Evolutionary conservation across 2,329 filamentous ascomycete species (phyloP), one percentile per base, ranked within the genome.

Genomic region (Phialemonium atrogriseum): DNA sequence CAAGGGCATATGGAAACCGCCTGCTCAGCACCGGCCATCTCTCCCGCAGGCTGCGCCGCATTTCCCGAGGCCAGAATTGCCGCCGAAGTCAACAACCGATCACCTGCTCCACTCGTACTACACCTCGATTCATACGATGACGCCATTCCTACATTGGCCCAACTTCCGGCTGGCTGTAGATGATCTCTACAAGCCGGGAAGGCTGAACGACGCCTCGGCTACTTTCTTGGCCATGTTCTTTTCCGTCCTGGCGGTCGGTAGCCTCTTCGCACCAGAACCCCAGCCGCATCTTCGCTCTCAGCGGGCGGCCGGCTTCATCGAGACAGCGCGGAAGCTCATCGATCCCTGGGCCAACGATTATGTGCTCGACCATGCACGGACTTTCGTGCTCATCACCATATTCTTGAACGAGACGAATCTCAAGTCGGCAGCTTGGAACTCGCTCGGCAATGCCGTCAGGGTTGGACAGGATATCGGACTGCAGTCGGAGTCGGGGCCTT

Each of bases 121-220:
- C 45, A 66, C 71, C 23, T 81, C 80, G 6, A 67, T 85, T 15
- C 89, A 96, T 52, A 72, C 77, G 19, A 80, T 84, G 54, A 80
- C 88, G 44, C 91, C 91, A 1, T 77, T 94, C 25, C 49, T 96
- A 8, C 85, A 96, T 54, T 93, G 88, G 83, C 84, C 85, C 2
- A 82, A 73, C 0, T 93, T 96, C 47, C 68, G 80, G 46, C 68
- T 73, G 28, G 73, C 82, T 31, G 82, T 89, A 38, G 84, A 94
- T 35, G 69, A 76, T 7, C 65, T 94, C 6, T 94, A 94, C 55
- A 72, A 73, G 34, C 60, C 63, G 24, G 73, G 76, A 4, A 72
- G 70, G 25, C 64, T 82, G 12, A 63, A 71, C 18, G 70, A 72
- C 4, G 65, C 75, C 6, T 65, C 80, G 1, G 68, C 76, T 11